Percentiles rank a stretch among this genome's conserved stretches.
Conservation (phyloP, 192 early-diverging fungal species). For the Linderina pennispora region DNA sequence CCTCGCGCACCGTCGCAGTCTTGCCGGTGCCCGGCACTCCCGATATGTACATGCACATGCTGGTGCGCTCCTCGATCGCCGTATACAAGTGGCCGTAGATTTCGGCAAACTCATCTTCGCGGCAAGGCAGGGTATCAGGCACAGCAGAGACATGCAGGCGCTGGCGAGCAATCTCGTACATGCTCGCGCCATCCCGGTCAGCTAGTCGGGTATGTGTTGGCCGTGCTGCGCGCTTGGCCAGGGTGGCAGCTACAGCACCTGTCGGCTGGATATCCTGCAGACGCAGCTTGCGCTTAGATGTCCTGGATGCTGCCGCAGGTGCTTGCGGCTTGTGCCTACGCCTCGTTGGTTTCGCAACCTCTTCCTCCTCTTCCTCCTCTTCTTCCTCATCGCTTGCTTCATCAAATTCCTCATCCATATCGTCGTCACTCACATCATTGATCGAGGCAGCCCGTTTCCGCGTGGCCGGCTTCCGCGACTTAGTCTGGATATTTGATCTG, state of each 20-base stretch:
- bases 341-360: slow-evolving; percentile 1
- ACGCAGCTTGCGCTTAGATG: slow-evolving; percentile 18
- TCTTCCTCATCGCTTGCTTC: slow-evolving; percentile 5
- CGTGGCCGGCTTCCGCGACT: too few relatives aligned
- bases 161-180: slow-evolving; percentile 63
- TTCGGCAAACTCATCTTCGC: slow-evolving; percentile 85
- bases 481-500: neutral
- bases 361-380: slow-evolving; percentile 6
- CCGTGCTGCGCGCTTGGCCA: slow-evolving; percentile 17
- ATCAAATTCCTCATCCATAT: slow-evolving; percentile 5
- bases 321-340: neutral
- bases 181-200: slow-evolving; percentile 17
- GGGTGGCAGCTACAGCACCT: slow-evolving; percentile 21
- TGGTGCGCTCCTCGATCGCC: slow-evolving; percentile 75
- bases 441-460: too few relatives aligned
- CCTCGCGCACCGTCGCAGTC: slow-evolving; percentile 88
- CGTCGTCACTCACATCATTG: too few relatives aligned
- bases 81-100: slow-evolving; percentile 68
- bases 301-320: slow-evolving; percentile 2
- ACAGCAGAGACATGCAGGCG: slow-evolving; percentile 87
- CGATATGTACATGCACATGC: slow-evolving; percentile 90
- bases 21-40: slow-evolving; percentile 97
- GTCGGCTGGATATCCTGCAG: slow-evolving; percentile 34
- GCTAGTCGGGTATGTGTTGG: slow-evolving; percentile 5
- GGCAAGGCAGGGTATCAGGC: slow-evolving; percentile 86